These are phyloP conservation scores for Trichosporon asahii DNA, from an alignment of 1,284 basidiomycete species.

Conservation along the genomic window DNA sequence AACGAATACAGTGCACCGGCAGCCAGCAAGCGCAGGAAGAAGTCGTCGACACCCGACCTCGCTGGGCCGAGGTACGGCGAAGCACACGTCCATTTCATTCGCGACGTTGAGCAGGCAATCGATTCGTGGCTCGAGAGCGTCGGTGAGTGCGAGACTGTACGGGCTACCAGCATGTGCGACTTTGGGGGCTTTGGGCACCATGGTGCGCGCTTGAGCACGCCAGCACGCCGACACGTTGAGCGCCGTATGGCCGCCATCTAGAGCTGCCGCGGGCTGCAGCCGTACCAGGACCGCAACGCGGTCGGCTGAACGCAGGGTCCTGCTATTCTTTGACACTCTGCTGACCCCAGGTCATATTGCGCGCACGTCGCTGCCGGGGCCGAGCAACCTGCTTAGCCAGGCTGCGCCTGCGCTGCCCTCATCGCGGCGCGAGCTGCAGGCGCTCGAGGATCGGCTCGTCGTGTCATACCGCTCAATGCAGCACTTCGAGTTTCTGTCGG, in stretches of 20 bases:
- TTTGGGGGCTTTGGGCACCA: too few species aligned
- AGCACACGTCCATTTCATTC: conserved; percentile 22
- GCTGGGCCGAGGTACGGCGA: conserved; percentile 16
- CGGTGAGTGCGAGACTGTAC: conserved; percentile 16
- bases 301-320: too few species aligned
- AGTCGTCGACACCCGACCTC: conserved; percentile 17
- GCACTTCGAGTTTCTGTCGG: conserved; percentile 22
- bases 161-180: too few species aligned
- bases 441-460: conserved; percentile 22
- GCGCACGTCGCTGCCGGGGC: conserved; percentile 20
- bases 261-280: too few species aligned
- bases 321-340: too few species aligned
- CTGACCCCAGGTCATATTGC: conserved; percentile 21
- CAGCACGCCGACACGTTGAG: background rate
- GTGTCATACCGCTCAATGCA: conserved; percentile 19
- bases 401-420: conserved; percentile 12
- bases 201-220: too few species aligned
- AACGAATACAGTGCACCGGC: conserved; percentile 19
- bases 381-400: conserved; percentile 9
- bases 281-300: too few species aligned
- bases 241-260: too few species aligned
- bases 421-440: conserved; percentile 11
- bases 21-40: conserved; percentile 22
- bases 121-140: conserved; percentile 24
- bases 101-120: conserved; percentile 24